Percentiles rank a stretch among this genome's conserved stretches.
Conservation (phyloP, 2,329 filamentous ascomycete species). For the Aureobasidium lini region DNA sequence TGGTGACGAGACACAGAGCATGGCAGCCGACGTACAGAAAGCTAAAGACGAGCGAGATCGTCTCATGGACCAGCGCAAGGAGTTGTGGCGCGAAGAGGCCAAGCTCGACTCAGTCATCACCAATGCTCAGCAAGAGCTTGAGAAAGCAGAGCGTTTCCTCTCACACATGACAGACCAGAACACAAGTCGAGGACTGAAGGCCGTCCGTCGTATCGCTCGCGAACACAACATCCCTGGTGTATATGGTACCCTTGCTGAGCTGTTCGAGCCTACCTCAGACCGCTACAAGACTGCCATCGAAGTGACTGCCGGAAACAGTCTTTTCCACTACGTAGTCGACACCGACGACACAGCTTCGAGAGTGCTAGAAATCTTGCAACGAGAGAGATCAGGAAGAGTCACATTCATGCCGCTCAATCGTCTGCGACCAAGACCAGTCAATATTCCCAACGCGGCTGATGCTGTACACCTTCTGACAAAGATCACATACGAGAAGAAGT, state of each 20-base stretch:
- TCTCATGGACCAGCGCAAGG: conserved; percentile 78
- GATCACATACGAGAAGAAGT: conserved; percentile 67
- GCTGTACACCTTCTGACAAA: conserved; percentile 82
- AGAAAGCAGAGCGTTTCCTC: conserved; percentile 68
- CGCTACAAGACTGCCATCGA: conserved; percentile 84
- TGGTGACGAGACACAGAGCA: conserved; percentile 62
- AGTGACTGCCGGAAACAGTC: conserved; percentile 81
- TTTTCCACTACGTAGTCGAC: conserved; percentile 96
- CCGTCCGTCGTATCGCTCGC: conserved; percentile 73
- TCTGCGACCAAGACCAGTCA: conserved; percentile 58
- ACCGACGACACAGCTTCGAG: conserved; percentile 79
- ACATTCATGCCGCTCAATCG: conserved; percentile 93
- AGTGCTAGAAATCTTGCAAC: conserved; percentile 71
- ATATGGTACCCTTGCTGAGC: conserved; percentile 85
- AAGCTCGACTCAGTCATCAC: conserved; percentile 71
- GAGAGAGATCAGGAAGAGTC: conserved; percentile 72
- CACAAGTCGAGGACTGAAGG: conserved; percentile 78
- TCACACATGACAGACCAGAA: conserved; percentile 83
- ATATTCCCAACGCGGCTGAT: conserved; percentile 78
- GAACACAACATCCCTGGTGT: conserved; percentile 76
- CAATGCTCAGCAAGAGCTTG: conserved; percentile 68
- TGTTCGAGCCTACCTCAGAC: conserved; percentile 72
- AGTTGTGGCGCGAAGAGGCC: conserved; percentile 81
- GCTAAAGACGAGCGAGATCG: conserved; percentile 73
- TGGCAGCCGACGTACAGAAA: conserved; percentile 65